Evolutionary conservation across 2,329 filamentous ascomycete species (phyloP).

Genomic region (Diaporthe amygdali): DNA sequence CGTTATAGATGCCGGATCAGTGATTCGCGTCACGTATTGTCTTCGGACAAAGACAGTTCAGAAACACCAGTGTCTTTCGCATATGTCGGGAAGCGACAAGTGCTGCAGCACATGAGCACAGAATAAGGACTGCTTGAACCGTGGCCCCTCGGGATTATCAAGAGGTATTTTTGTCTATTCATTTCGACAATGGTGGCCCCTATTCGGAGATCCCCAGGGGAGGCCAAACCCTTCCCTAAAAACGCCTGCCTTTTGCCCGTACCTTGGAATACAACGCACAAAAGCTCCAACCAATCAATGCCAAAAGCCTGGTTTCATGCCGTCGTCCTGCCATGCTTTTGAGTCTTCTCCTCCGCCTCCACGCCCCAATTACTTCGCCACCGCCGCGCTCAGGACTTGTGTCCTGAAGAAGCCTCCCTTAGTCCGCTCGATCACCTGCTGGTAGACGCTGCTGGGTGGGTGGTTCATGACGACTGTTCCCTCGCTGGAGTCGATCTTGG

Average conservation of each 20-base stretch:
- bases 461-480: constrained; percentile 99
- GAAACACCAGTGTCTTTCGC: neutral
- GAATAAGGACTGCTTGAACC: neutral
- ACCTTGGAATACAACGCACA: constrained; percentile 17
- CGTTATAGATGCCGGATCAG: too few species aligned
- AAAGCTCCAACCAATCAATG: constrained; percentile 20
- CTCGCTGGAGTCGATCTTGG: constrained; percentile 99
- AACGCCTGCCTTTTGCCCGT: constrained; percentile 17
- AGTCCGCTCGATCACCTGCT: constrained; percentile 98
- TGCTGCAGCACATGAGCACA: neutral
- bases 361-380: constrained; percentile 52
- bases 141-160: neutral
- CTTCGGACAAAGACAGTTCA: too few species aligned
- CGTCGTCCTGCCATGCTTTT: constrained; percentile 14
- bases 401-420: constrained; percentile 99
- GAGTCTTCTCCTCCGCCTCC: too few species aligned
- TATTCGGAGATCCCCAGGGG: neutral
- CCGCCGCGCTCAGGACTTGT: constrained; percentile 81
- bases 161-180: constrained; percentile 18
- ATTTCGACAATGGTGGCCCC: constrained; percentile 10
- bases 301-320: constrained; percentile 18
- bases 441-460: constrained; percentile 96
- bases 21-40: too few species aligned
- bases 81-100: neutral
- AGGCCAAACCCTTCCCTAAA: constrained; percentile 3